Evolutionary conservation across 1,284 basidiomycete genomes (phyloP).

Genomic region (Ustilago sp.): DNA sequence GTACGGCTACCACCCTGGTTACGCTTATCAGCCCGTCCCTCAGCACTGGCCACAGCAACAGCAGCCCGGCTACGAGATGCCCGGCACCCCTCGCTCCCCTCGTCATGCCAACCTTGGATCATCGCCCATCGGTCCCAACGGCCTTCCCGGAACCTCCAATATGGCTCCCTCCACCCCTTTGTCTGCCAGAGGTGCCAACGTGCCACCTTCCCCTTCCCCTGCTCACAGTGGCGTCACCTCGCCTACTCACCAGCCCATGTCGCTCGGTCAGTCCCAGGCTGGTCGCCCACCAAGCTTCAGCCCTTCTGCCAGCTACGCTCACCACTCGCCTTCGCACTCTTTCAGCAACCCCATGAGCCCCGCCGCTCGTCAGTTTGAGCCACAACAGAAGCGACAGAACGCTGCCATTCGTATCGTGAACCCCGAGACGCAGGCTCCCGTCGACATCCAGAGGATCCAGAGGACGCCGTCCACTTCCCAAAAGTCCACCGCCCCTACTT

Average conservation of each 20-base stretch:
- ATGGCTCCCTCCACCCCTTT: constrained; percentile 53
- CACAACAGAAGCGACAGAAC: constrained; percentile 63
- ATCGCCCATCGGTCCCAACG: constrained; percentile 61
- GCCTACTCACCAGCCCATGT: constrained; percentile 51
- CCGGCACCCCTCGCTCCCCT: constrained; percentile 59
- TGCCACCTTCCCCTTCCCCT: constrained; percentile 51
- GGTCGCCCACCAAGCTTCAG: constrained; percentile 49
- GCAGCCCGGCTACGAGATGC: constrained; percentile 58
- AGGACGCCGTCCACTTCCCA: constrained; percentile 33
- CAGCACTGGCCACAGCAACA: constrained; percentile 54
- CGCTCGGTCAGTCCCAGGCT: constrained; percentile 37
- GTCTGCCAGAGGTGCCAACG: constrained; percentile 37
- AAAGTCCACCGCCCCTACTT: constrained; percentile 33
- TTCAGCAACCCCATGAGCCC: constrained; percentile 67
- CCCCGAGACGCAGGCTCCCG: constrained; percentile 66
- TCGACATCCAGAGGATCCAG: constrained; percentile 62
- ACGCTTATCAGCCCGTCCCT: constrained; percentile 55
- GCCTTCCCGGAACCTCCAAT: constrained; percentile 55
- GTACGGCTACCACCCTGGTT: constrained; percentile 60
- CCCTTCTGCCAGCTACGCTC: constrained; percentile 40
- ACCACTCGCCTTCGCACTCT: constrained; percentile 61
- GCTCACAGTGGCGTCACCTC: constrained; percentile 51
- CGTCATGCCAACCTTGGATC: constrained; percentile 57
- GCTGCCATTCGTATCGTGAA: constrained; percentile 69
- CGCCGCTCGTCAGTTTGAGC: constrained; percentile 67